These are phyloP conservation scores for Flaveria robusta DNA, from an alignment of 129 eudicot genomes.

Conservation along the genomic window DNA sequence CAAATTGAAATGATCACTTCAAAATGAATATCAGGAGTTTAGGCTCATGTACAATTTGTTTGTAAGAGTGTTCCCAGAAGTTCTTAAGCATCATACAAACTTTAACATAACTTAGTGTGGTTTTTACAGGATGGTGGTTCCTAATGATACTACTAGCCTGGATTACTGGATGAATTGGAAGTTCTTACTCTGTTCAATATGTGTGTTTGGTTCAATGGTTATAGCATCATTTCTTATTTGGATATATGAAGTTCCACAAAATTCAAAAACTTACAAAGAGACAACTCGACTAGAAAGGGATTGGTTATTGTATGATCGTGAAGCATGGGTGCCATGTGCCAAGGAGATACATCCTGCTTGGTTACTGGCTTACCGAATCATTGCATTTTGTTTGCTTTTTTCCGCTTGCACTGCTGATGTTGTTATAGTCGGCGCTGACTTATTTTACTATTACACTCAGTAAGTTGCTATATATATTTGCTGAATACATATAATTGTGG, in stretches of 20 bases:
- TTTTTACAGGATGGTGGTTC: conserved; percentile 58
- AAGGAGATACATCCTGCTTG: conserved; percentile 65
- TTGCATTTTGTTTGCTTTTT: conserved; percentile 67
- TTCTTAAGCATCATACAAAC: conserved; percentile 14
- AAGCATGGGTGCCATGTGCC: conserved; percentile 87
- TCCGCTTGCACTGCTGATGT: conserved; percentile 53
- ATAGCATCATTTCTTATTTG: conserved; percentile 53
- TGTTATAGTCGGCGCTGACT: conserved; percentile 50
- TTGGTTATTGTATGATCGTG: conserved; percentile 48
- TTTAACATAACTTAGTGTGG: conserved; percentile 20
- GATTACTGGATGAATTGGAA: conserved; percentile 96
- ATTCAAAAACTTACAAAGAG: conserved; percentile 45
- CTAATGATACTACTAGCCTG: conserved; percentile 55
- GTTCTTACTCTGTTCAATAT: conserved; percentile 61
- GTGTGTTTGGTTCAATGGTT: conserved; percentile 52
- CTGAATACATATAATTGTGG: background rate
- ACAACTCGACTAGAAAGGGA: conserved; percentile 37
- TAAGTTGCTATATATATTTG: conserved; percentile 40
- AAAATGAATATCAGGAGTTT: background rate
- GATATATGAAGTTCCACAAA: conserved; percentile 51
- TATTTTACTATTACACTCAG: conserved; percentile 85
- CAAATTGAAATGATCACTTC: background rate
- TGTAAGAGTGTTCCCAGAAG: background rate
- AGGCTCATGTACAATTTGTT: background rate
- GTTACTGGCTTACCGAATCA: conserved; percentile 62